Conservation (phyloP, 345 rosid genomes). For the Moringa oleifera region DNA sequence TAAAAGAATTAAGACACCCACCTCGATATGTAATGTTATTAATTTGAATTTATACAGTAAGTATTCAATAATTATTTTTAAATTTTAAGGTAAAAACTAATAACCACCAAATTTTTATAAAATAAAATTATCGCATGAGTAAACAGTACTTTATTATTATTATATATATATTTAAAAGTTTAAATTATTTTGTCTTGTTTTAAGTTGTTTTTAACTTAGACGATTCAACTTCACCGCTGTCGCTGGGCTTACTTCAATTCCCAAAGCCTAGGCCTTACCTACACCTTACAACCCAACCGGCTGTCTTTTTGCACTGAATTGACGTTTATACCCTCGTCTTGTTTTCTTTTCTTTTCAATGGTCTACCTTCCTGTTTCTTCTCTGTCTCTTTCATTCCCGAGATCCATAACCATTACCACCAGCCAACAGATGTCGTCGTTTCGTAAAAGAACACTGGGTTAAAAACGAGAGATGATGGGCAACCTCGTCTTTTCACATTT, state of each 20-base stretch:
- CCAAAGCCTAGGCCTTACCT: neutral
- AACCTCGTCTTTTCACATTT: conserved; percentile 12
- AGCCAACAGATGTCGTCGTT: neutral
- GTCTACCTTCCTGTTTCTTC: too few relatives aligned
- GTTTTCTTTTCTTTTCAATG: neutral
- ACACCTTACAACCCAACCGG: neutral
- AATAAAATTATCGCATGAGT: too few relatives aligned
- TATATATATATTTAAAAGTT: too few relatives aligned
- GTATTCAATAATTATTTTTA: too few relatives aligned
- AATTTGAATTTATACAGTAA: too few relatives aligned
- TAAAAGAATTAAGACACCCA: too few relatives aligned
- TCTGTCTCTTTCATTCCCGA: neutral
- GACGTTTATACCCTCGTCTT: neutral
- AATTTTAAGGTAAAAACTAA: too few relatives aligned
- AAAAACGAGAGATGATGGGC: neutral
- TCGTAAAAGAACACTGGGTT: neutral
- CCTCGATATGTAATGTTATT: too few relatives aligned
- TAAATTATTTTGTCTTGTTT: too few relatives aligned
- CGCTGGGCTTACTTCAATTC: neutral
- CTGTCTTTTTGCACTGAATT: neutral
- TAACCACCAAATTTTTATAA: too few relatives aligned
- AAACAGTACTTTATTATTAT: too few relatives aligned
- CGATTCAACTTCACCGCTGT: neutral
- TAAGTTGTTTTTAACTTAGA: too few relatives aligned
- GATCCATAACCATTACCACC: neutral